Percentiles rank a stretch among this genome's conserved stretches.
phyloP scores from a whole-genome alignment of 176 grass and related monocot genomes.

The Eleusine coracana region DNA sequence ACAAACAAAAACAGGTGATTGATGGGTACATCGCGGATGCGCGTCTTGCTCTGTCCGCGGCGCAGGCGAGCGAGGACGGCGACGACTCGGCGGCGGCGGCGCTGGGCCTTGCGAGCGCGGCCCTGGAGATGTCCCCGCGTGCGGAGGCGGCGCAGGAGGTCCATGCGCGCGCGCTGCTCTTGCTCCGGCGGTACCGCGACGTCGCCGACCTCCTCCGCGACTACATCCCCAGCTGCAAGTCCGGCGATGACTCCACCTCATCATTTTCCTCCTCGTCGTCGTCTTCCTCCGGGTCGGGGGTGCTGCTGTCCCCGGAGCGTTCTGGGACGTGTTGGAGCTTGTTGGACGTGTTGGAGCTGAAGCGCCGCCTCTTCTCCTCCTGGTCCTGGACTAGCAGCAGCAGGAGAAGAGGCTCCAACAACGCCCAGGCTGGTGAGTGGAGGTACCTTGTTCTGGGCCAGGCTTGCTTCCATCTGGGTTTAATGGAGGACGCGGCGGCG shows the following conservation, averaged over 20 bases:
- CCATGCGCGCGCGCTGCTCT: slow-evolving; percentile 65
- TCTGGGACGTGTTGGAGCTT: slow-evolving; percentile 62
- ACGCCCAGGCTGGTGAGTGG: slow-evolving; percentile 36
- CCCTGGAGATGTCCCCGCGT: slow-evolving; percentile 67
- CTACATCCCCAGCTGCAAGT: slow-evolving; percentile 74
- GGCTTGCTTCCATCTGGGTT: slow-evolving; percentile 83
- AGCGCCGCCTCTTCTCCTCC: slow-evolving; percentile 66
- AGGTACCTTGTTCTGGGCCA: slow-evolving; percentile 89
- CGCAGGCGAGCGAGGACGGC: slow-evolving; percentile 5
- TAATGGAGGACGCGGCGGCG: slow-evolving; percentile 89
- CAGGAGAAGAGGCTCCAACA: neutral
- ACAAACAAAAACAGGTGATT: slow-evolving; percentile 47
- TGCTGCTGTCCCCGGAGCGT: slow-evolving; percentile 51
- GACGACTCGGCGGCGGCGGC: slow-evolving; percentile 46
- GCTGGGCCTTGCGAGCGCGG: slow-evolving; percentile 53
- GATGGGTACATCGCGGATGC: slow-evolving; percentile 60
- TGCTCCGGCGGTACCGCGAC: slow-evolving; percentile 79
- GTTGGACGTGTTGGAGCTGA: slow-evolving; percentile 71
- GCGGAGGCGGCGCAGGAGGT: slow-evolving; percentile 79
- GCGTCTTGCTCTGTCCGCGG: slow-evolving; percentile 46
- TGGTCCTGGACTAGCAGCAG: slow-evolving; percentile 3
- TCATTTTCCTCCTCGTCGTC: slow-evolving; percentile 1
- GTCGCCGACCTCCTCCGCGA: slow-evolving; percentile 87
- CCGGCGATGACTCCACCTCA: slow-evolving; percentile 6
- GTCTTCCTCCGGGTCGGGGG: slow-evolving; percentile 44